These are phyloP conservation scores for Vairimorpha necatrix DNA, from an alignment of 371 early-diverging fungal genomes.

Conservation along the genomic window DNA sequence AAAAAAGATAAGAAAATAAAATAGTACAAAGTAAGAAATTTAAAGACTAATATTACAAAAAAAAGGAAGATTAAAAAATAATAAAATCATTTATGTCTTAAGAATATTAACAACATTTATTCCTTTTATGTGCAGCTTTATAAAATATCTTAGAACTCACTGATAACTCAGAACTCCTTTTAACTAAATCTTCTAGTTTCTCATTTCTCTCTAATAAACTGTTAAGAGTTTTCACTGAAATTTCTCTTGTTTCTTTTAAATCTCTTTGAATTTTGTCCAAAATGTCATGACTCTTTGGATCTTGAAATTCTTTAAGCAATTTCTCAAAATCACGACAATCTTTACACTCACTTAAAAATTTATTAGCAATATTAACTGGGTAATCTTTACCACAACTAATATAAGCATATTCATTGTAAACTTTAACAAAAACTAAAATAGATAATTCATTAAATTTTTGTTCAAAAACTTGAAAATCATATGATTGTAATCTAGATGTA, in stretches of 20 bases:
- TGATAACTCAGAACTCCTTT: constrained; percentile 77
- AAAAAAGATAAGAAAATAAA: no score
- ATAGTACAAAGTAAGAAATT: no score
- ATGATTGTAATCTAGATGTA: constrained; percentile 44
- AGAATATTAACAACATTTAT: constrained; percentile 76
- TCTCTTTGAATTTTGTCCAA: constrained; percentile 89
- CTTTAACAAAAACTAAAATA: constrained; percentile 52
- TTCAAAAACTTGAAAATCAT: constrained; percentile 48
- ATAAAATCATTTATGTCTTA: no score
- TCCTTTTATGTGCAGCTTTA: constrained; percentile 91
- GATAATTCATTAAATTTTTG: constrained; percentile 52
- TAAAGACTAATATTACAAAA: no score
- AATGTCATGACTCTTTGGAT: constrained; percentile 68
- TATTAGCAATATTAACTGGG: constrained; percentile 47
- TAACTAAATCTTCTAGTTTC: constrained; percentile 84
- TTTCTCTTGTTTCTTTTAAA: constrained; percentile 88
- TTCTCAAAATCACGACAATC: constrained; percentile 25
- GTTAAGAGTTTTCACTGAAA: constrained; percentile 88
- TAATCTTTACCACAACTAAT: constrained; percentile 45
- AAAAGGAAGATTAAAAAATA: no score
- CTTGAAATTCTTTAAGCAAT: constrained; percentile 60
- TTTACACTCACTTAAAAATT: constrained; percentile 49
- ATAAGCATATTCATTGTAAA: constrained; percentile 33
- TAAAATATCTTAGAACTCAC: constrained; percentile 87
- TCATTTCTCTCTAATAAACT: constrained; percentile 86